Percentiles rank a stretch among this genome's conserved stretches.
phyloP scores from a whole-genome alignment of 306 rosid species.

The Trichosanthes cucumerina region DNA sequence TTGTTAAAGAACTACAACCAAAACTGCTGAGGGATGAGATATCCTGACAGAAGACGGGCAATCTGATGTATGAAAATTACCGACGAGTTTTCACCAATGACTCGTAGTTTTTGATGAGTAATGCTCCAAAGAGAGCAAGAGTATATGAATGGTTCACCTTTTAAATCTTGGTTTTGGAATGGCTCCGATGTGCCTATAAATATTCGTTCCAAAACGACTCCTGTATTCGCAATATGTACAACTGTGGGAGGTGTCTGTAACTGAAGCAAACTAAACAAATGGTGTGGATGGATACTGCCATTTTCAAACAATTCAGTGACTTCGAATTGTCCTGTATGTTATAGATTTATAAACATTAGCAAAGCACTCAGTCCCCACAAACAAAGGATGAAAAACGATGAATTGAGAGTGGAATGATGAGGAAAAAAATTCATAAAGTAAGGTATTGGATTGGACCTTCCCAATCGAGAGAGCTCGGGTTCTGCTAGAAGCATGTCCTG shows the following conservation, averaged over 20 bases:
- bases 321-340: slow-evolving; percentile 55
- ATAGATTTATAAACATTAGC: background rate
- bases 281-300: background rate
- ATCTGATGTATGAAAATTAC: background rate
- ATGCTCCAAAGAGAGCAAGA: background rate
- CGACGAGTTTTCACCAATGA: background rate
- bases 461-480: slow-evolving; percentile 76
- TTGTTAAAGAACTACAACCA: background rate
- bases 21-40: background rate
- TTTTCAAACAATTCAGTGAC: slow-evolving; percentile 20
- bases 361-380: slow-evolving; percentile 13
- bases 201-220: background rate
- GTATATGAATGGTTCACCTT: background rate
- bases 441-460: slow-evolving; percentile 41
- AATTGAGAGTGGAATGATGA: background rate
- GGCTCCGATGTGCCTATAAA: background rate
- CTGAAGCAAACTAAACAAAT: background rate
- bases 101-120: background rate
- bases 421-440: background rate
- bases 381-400: background rate
- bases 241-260: background rate
- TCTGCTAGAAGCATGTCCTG: slow-evolving; percentile 81
- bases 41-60: background rate
- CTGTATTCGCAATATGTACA: slow-evolving; percentile 1
- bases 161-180: background rate